phyloP scores from a whole-genome alignment of 805 yeast genomes.

The Schwanniomyces polymorphus region DNA sequence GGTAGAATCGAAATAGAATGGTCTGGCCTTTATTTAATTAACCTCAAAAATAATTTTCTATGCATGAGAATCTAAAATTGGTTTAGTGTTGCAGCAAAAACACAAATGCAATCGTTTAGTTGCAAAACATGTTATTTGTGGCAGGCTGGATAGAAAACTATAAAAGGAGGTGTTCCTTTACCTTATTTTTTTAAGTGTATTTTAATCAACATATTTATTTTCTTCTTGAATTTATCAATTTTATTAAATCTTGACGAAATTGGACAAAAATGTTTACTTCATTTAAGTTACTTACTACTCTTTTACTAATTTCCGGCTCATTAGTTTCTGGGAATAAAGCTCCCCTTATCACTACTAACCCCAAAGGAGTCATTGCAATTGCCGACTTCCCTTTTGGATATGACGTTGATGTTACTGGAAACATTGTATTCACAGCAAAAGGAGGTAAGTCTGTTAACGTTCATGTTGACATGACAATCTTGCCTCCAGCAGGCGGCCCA shows the following conservation, averaged over 20 bases:
- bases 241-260: neutral
- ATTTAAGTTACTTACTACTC: conserved; percentile 2
- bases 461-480: conserved; percentile 67
- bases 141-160: neutral
- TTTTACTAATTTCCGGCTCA: conserved; percentile 1
- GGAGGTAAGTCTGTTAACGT: conserved; percentile 62
- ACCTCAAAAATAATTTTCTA: neutral
- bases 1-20: neutral
- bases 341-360: conserved; percentile 50
- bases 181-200: neutral
- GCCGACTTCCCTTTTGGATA: conserved; percentile 56
- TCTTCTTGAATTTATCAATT: neutral
- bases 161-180: neutral
- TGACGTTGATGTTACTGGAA: conserved; percentile 45
- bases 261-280: conserved; percentile 1
- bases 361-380: conserved; percentile 50
- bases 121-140: neutral
- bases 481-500: conserved; percentile 67
- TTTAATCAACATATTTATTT: neutral
- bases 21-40: neutral
- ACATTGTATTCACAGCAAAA: conserved; percentile 56
- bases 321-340: conserved; percentile 34
- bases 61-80: neutral
- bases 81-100: neutral
- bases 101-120: neutral